Evolutionary conservation across 257 asterid species (phyloP).

Genomic region (Nicotiana tabacum): DNA sequence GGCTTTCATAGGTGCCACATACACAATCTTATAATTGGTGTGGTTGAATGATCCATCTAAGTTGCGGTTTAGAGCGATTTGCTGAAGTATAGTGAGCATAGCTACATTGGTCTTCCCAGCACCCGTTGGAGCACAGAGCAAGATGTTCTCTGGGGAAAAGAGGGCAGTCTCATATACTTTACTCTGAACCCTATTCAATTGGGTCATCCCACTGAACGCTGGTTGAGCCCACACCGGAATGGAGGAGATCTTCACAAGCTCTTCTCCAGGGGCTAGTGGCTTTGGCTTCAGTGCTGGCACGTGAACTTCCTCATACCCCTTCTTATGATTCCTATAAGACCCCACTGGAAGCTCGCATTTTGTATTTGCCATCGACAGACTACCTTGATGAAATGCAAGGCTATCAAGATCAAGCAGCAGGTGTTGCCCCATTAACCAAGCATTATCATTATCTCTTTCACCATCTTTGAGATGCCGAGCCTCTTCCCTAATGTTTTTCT

Average conservation of each 20-base stretch:
- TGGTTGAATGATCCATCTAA: constrained; percentile 30
- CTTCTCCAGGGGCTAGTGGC: constrained; percentile 28
- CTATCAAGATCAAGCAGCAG: constrained; percentile 37
- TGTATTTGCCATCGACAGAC: constrained; percentile 25
- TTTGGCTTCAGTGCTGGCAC: constrained; percentile 33
- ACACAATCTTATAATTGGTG: constrained; percentile 33
- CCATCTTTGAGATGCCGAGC: constrained; percentile 41
- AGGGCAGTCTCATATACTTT: constrained; percentile 40
- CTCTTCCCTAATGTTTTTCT: constrained; percentile 19
- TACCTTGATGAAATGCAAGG: constrained; percentile 33
- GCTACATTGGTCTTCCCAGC: constrained; percentile 49
- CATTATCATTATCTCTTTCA: constrained; percentile 30
- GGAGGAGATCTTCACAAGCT: constrained; percentile 28
- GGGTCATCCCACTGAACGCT: constrained; percentile 37
- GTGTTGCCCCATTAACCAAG: constrained; percentile 33
- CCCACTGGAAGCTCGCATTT: constrained; percentile 35
- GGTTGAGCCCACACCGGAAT: constrained; percentile 43
- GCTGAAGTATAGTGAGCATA: constrained; percentile 39
- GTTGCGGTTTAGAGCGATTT: constrained; percentile 28
- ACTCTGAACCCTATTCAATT: constrained; percentile 38
- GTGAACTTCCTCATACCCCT: constrained; percentile 40
- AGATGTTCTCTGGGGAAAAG: constrained; percentile 29
- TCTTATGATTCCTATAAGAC: constrained; percentile 23
- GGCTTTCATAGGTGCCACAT: constrained; percentile 49
- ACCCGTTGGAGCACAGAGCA: constrained; percentile 46